A percentile compares a stretch with the other conserved stretches of the same genome.
These are phyloP conservation scores for Penicillium psychrofluorescens DNA, from an alignment of 495 filamentous ascomycete species.

Conservation along the genomic window DNA sequence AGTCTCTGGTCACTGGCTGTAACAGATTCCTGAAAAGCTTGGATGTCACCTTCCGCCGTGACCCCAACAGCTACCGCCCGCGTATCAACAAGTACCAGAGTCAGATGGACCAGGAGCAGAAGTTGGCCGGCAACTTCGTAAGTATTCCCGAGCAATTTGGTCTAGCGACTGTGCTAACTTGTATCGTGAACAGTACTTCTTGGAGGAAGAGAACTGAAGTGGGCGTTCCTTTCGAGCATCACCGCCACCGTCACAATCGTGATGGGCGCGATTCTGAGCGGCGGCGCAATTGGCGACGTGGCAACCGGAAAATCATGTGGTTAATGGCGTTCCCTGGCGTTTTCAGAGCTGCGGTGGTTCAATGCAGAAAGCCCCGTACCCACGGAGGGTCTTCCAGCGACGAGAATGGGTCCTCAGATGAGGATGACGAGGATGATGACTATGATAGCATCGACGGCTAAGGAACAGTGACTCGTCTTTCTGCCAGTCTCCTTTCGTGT, in stretches of 20 bases:
- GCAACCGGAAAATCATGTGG: slow-evolving; percentile 26
- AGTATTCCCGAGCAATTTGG: slow-evolving; percentile 25
- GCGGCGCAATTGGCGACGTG: slow-evolving; percentile 28
- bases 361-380: slow-evolving; percentile 15
- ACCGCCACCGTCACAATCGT: slow-evolving; percentile 33
- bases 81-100: slow-evolving; percentile 97
- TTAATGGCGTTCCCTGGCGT: slow-evolving; percentile 37
- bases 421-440: slow-evolving; percentile 34
- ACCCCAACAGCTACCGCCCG: slow-evolving; percentile 90
- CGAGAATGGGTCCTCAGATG: slow-evolving; percentile 36
- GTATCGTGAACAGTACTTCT: slow-evolving; percentile 58
- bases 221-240: slow-evolving; percentile 43
- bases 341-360: slow-evolving; percentile 35
- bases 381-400: slow-evolving; percentile 24
- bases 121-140: slow-evolving; percentile 85
- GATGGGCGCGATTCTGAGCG: slow-evolving; percentile 37
- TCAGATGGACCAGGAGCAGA: slow-evolving; percentile 96
- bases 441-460: slow-evolving; percentile 10
- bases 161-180: slow-evolving; percentile 1
- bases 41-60: slow-evolving; percentile 96
- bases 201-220: slow-evolving; percentile 84
- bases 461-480: slow-evolving; percentile 26
- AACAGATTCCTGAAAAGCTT: slow-evolving; percentile 93
- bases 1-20: slow-evolving; percentile 91
- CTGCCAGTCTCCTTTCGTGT: slow-evolving; percentile 11